Evolutionary conservation across 1,139 yeast species (phyloP).

Genomic region (Hansenula anomala): DNA sequence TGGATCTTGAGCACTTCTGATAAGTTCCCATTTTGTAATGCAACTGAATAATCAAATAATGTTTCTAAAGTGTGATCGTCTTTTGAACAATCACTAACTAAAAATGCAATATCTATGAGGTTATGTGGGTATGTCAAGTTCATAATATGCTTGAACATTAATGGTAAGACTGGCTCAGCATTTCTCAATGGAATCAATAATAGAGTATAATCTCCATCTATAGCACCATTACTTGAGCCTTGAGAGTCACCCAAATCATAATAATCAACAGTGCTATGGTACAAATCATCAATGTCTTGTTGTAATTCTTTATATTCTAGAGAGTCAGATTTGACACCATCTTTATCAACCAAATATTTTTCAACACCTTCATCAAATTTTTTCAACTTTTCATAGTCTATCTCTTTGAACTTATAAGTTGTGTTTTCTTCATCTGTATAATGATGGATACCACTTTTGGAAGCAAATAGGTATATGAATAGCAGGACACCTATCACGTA

Average conservation of each 20-base stretch:
- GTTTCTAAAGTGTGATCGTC: constrained; percentile 66
- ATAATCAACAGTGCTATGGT: constrained; percentile 40
- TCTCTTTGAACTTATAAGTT: constrained; percentile 26
- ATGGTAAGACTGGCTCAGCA: constrained; percentile 74
- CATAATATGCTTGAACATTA: constrained; percentile 83
- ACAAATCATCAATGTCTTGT: constrained; percentile 18
- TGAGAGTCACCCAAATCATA: constrained; percentile 57
- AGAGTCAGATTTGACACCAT: constrained; percentile 17
- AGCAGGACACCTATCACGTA: not conserved
- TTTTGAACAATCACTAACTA: constrained; percentile 74
- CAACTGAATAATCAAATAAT: constrained; percentile 58
- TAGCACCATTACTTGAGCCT: constrained; percentile 51
- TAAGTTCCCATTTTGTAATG: constrained; percentile 67
- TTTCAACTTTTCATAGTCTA: constrained; percentile 25
- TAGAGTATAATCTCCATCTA: constrained; percentile 61
- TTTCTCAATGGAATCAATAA: constrained; percentile 76
- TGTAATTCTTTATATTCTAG: constrained; percentile 10
- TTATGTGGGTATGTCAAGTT: constrained; percentile 81
- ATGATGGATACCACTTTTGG: not conserved
- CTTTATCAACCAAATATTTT: constrained; percentile 28
- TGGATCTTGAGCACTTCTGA: constrained; percentile 42
- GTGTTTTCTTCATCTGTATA: constrained; percentile 27
- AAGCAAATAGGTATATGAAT: not conserved
- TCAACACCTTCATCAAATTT: constrained; percentile 33
- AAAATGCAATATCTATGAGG: constrained; percentile 75